Percentiles rank a stretch among this genome's conserved stretches.
Evolutionary conservation across 1,139 yeast genomes (phyloP).

Genomic region (Pichia inconspicua): DNA sequence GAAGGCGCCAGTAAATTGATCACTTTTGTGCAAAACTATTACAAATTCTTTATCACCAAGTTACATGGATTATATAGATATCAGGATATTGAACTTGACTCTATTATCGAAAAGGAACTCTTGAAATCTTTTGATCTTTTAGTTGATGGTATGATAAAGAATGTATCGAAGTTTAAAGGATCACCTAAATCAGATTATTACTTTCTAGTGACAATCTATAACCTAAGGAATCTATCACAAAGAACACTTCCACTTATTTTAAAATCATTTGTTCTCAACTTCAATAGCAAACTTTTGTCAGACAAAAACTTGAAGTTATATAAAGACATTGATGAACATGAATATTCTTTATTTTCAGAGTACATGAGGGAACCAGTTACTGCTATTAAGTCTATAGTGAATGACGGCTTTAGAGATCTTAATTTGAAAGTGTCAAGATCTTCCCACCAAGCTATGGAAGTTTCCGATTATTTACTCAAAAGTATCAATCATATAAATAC

Average conservation of each 20-base stretch:
- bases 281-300: constrained; percentile 35
- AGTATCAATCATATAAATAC: constrained; percentile 43
- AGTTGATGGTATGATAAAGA: constrained; percentile 42
- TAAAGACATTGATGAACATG: constrained; percentile 40
- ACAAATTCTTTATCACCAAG: constrained; percentile 23
- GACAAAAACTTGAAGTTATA: constrained; percentile 35
- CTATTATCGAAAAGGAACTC: constrained; percentile 42
- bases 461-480: constrained; percentile 44
- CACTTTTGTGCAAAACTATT: constrained; percentile 35
- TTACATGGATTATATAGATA: constrained; percentile 14
- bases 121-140: constrained; percentile 43
- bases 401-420: constrained; percentile 33
- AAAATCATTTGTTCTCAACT: constrained; percentile 39
- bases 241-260: constrained; percentile 41
- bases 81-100: constrained; percentile 22
- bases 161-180: constrained; percentile 30
- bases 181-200: constrained; percentile 18
- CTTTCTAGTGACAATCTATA: constrained; percentile 36
- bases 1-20: constrained; percentile 44
- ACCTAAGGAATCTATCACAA: constrained; percentile 41
- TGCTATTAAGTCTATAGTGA: constrained; percentile 39
- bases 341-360: constrained; percentile 47
- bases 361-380: constrained; percentile 47
- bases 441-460: constrained; percentile 18
- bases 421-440: constrained; percentile 1